Evolutionary conservation across 2,329 filamentous ascomycete genomes (phyloP), one percentile per base, ranked within the genome.

Genomic region (Xylaria polymorpha): DNA sequence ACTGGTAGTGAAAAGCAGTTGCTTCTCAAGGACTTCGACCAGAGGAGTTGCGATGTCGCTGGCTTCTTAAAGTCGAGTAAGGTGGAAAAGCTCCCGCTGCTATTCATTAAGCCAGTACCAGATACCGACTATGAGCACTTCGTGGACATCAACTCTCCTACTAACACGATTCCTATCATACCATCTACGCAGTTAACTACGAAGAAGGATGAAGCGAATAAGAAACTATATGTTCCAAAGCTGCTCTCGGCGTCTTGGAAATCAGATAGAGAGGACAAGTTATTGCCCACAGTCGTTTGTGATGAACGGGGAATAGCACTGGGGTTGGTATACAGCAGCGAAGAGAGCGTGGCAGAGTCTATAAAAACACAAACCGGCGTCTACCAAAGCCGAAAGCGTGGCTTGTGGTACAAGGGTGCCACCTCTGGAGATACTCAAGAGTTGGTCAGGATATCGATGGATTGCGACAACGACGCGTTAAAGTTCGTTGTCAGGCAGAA

Each of bases 391-490:
- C 88, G 96, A 61, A 98, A 98, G 85, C 89, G 96, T 53, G 96
- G 96, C 0, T 82, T 99, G 35, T 99, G 96, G 96, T 92, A 97
- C 81, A 99, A 99, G 84, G 96, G 96, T 6, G 93, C 94, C 61
- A 96, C 92, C 9, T 98, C 95, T 63, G 96, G 96, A 15, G 94
- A 98, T 79, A 93, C 93, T 14, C 96, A 99, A 80, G 91, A 98
- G 80, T 85, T 99, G 60, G 85, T 98, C 25, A 90, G 90, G 66
- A 87, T 99, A 72, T 91, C 92, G 0, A 85, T 97, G 63, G 96
- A 99, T 81, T 99, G 96, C 80, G 96, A 99, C 80, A 91, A 91
- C 72, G 96, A 99, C 80, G 97, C 94, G 67, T 82, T 99, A 75
- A 91, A 92, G 73, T 98, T 98, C 79, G 88, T 94, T 15, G 95